Conservation (phyloP, 2,329 filamentous ascomycete genomes). For the Cladophialophora carrionii region DNA sequence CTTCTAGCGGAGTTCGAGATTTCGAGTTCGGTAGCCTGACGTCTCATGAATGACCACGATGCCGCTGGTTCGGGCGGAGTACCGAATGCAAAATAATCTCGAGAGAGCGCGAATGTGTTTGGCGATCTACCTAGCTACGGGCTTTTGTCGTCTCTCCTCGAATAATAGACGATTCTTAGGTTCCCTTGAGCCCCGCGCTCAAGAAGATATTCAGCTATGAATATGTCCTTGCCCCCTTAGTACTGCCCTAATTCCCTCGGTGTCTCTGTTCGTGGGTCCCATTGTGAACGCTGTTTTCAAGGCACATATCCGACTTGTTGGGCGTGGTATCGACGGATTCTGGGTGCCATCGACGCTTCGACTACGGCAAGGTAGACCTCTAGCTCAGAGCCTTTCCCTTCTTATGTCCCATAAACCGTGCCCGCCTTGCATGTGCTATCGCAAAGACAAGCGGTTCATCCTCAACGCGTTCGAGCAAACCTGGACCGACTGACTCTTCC, state of each 20-base stretch:
- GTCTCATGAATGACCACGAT: background rate
- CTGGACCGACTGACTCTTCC: constrained; percentile 43
- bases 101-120: background rate
- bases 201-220: constrained; percentile 10
- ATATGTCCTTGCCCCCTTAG: constrained; percentile 11
- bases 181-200: background rate
- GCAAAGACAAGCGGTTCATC: background rate
- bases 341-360: background rate
- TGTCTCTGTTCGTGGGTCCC: background rate
- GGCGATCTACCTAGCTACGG: constrained; percentile 2
- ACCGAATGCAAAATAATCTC: background rate
- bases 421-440: background rate
- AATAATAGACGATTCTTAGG: background rate
- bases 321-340: background rate
- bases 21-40: background rate
- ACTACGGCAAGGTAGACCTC: background rate
- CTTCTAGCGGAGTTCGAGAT: background rate
- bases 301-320: background rate
- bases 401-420: background rate
- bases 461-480: constrained; percentile 21
- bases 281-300: background rate
- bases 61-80: background rate
- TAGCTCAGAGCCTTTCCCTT: background rate
- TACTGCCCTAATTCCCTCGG: constrained; percentile 2
- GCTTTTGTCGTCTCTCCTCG: background rate